Base-by-base conservation (phyloP, 306 rosid species). In the Ammopiptanthus mongolicus region DNA sequence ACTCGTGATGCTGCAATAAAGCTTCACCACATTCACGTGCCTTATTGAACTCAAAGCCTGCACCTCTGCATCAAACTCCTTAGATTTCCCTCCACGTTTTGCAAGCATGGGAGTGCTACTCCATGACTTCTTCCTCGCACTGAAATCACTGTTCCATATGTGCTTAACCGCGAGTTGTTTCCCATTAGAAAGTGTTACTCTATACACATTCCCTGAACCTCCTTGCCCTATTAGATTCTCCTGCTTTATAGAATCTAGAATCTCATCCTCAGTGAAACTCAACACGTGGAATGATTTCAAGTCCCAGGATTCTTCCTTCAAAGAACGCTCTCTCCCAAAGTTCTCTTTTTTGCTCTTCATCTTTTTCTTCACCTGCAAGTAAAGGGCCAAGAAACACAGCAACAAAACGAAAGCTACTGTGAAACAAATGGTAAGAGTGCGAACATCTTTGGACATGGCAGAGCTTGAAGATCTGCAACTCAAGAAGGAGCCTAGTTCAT, bases 21-120 rank as follows among this genome's bases (percentile, higher is more conserved):
- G 66, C 83, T 96, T 96, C 82, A 96, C 99, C 79, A 96, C 99
- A 59, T 96, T 96, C 55, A 92, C 96, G 9, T 96, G 99, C 81
- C 99, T 79, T 31, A 96, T 86, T 0, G 98, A 90, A 82, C 99
- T 96, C 71, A 96, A 63, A 0, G 93, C 76, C 82, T 81, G 63
- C 59, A 96, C 99, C 81, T 96, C 99, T 0, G 98, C 91, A 1
- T 96, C 92, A 0, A 90, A 92, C 67, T 96, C 97, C 83, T 81
- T 78, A 0, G 92, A 90, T 70, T 73, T 86, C 5, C 74, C 62
- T 5, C 77, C 69, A 0, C 77, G 80, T 75, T 80, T 88, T 0
- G 23, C 71, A 0, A 95, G 85, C 85, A 91, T 87, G 8, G 98
- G 92, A 3, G 91, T 73, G 0, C 85, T 79, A 18, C 87, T 84